Conservation (phyloP, 495 filamentous ascomycete genomes). For the Penicillium flavigenum region DNA sequence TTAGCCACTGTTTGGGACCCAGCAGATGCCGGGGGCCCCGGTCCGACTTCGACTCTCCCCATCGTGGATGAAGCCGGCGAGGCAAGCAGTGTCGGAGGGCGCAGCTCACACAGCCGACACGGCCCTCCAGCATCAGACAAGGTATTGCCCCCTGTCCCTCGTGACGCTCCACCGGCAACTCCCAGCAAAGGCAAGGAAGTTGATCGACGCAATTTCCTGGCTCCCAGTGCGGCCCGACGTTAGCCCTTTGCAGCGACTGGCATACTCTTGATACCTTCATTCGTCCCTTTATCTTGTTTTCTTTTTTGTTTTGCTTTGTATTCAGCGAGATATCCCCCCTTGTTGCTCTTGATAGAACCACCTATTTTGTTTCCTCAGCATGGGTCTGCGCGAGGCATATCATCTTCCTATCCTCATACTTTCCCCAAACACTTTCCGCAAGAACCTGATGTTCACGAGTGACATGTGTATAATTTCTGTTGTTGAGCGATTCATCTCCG, state of each 20-base stretch:
- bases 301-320: conserved; percentile 15
- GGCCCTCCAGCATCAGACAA: conserved; percentile 45
- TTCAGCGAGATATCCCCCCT: conserved; percentile 28
- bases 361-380: conserved; percentile 17
- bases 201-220: conserved; percentile 18
- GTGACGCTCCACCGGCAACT: conserved; percentile 17
- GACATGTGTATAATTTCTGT: conserved; percentile 37
- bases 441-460: conserved; percentile 42
- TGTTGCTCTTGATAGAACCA: conserved; percentile 29
- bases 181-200: conserved; percentile 32
- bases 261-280: conserved; percentile 10
- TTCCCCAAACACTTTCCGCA: conserved; percentile 4
- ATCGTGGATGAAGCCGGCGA: conserved; percentile 92
- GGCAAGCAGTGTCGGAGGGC: conserved; percentile 65
- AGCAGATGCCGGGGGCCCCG: conserved; percentile 52
- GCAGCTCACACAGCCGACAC: conserved; percentile 40
- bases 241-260: conserved; percentile 14
- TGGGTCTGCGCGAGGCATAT: conserved; percentile 27
- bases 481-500: conserved; percentile 20
- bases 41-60: conserved; percentile 71
- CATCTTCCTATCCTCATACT: conserved; percentile 12
- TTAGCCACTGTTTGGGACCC: conserved; percentile 54
- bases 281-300: conserved; percentile 23
- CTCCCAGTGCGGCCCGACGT: conserved; percentile 1
- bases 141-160: conserved; percentile 54